phyloP scores from a whole-genome alignment of 2,329 filamentous ascomycete genomes.

The Trichophaea hybrida region DNA sequence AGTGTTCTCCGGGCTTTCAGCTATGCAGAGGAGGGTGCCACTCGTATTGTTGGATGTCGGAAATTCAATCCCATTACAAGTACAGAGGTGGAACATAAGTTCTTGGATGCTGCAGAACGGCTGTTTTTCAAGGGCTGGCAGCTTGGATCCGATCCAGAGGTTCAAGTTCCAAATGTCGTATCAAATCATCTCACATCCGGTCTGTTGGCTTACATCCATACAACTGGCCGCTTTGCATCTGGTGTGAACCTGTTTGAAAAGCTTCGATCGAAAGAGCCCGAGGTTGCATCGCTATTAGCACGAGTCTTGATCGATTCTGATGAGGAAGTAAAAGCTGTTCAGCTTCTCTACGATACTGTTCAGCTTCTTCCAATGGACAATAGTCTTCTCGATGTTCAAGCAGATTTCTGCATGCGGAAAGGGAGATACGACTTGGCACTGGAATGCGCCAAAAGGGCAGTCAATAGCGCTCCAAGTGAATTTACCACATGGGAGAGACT shows the following conservation, averaged over 20 bases:
- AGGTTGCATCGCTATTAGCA: slow-evolving; percentile 83
- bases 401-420: slow-evolving; percentile 80
- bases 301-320: slow-evolving; percentile 88
- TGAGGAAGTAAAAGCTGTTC: slow-evolving; percentile 90
- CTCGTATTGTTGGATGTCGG: slow-evolving; percentile 92
- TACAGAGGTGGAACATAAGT: slow-evolving; percentile 95
- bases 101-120: slow-evolving; percentile 83
- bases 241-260: slow-evolving; percentile 98
- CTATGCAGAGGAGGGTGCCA: slow-evolving; percentile 88
- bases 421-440: slow-evolving; percentile 74
- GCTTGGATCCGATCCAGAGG: slow-evolving; percentile 87
- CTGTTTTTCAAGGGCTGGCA: slow-evolving; percentile 93
- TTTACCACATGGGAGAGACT: slow-evolving; percentile 93
- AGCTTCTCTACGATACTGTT: slow-evolving; percentile 72
- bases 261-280: slow-evolving; percentile 72
- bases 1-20: slow-evolving; percentile 87
- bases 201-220: slow-evolving; percentile 84
- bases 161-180: slow-evolving; percentile 92
- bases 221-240: slow-evolving; percentile 83
- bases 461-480: slow-evolving; percentile 88
- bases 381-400: slow-evolving; percentile 85
- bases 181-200: slow-evolving; percentile 77
- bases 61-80: slow-evolving; percentile 96
- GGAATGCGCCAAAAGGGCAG: slow-evolving; percentile 85
- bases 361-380: slow-evolving; percentile 96